Percentiles rank a stretch among this genome's conserved stretches.
Evolutionary conservation across 768 basidiomycete species (phyloP).

Genomic region (Mycena epipterygia): DNA sequence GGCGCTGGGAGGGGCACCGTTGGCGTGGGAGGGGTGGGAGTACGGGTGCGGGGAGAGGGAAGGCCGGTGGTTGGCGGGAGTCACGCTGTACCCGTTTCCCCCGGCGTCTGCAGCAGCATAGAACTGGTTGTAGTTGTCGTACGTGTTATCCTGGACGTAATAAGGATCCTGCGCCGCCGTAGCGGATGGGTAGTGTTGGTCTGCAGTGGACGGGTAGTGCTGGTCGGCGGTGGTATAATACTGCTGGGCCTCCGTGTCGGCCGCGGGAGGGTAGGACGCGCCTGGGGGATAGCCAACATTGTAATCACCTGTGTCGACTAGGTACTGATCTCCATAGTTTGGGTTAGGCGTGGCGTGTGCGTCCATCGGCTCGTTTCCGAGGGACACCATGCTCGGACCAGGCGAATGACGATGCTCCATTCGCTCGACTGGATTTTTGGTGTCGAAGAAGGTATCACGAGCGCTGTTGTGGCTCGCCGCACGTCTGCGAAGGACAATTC

Average conservation of each 20-base stretch:
- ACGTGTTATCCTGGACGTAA: slow-evolving; percentile 8
- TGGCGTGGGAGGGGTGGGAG: slow-evolving; percentile 24
- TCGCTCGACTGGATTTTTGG: slow-evolving; percentile 21
- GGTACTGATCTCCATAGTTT: slow-evolving; percentile 35
- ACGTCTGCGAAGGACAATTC: slow-evolving; percentile 16
- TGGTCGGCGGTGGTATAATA: slow-evolving; percentile 9
- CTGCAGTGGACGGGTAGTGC: background rate
- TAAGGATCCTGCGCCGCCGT: background rate
- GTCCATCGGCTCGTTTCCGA: slow-evolving; percentile 34
- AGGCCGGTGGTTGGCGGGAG: slow-evolving; percentile 14
- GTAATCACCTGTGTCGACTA: slow-evolving; percentile 33
- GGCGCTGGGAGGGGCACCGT: slow-evolving; percentile 29
- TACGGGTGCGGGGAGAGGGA: slow-evolving; percentile 33
- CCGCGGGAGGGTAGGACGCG: slow-evolving; percentile 15
- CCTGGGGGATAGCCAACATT: slow-evolving; percentile 30
- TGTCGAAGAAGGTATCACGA: slow-evolving; percentile 36
- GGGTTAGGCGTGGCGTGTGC: slow-evolving; percentile 23
- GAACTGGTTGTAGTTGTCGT: slow-evolving; percentile 31
- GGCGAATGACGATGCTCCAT: slow-evolving; percentile 1
- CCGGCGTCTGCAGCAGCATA: background rate
- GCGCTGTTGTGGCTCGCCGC: slow-evolving; percentile 18
- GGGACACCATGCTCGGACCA: slow-evolving; percentile 29
- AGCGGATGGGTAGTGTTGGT: slow-evolving; percentile 8
- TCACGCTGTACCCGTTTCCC: slow-evolving; percentile 14
- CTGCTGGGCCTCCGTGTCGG: slow-evolving; percentile 14